These are phyloP conservation scores for Artemisia argyi DNA, from an alignment of 129 eudicot species.

Conservation along the genomic window DNA sequence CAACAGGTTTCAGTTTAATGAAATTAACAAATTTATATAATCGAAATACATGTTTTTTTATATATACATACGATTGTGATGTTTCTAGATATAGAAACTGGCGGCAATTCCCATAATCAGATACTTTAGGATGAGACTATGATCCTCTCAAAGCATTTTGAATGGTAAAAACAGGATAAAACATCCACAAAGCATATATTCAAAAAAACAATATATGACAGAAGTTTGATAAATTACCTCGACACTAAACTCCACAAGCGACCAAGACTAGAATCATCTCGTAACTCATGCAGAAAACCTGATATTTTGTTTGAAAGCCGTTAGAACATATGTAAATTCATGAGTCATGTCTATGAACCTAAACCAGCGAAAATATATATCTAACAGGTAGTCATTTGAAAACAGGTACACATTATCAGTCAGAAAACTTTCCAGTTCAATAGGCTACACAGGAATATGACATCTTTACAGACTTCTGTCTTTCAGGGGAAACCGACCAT, in stretches of 20 bases:
- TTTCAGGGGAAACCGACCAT: neutral
- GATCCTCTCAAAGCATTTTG: constrained; percentile 17
- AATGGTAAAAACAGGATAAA: constrained; percentile 14
- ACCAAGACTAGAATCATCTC: constrained; percentile 86
- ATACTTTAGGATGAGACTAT: constrained; percentile 10
- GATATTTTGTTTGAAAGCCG: constrained; percentile 10
- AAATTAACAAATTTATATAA: neutral
- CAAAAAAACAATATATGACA: neutral
- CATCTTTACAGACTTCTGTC: neutral
- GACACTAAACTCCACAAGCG: constrained; percentile 91
- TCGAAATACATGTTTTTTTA: neutral
- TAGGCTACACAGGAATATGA: neutral
- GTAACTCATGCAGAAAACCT: constrained; percentile 76
- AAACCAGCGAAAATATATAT: neutral
- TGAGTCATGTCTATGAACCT: constrained; percentile 8
- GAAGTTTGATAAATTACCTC: constrained; percentile 48
- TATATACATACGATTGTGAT: neutral
- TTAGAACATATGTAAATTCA: constrained; percentile 18
- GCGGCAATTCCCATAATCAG: too few relatives aligned
- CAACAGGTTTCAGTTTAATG: neutral
- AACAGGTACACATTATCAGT: constrained; percentile 10
- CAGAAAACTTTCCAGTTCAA: constrained; percentile 2
- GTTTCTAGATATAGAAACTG: too few relatives aligned
- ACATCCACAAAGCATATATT: constrained; percentile 17
- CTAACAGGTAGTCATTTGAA: neutral